Conservation (phyloP, 192 early-diverging fungal species). For the Coemansia asiatica region DNA sequence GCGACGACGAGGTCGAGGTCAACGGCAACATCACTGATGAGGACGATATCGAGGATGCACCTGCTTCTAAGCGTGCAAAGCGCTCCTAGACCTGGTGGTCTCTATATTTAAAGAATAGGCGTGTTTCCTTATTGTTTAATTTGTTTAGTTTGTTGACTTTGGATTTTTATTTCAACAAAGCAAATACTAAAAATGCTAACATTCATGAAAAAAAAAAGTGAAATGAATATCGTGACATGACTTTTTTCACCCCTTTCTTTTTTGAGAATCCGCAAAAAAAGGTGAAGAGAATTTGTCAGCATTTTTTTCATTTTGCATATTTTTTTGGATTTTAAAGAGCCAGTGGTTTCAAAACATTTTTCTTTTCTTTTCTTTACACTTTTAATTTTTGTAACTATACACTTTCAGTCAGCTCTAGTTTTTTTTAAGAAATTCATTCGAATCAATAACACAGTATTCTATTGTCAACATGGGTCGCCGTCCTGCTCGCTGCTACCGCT, state of each 20-base stretch:
- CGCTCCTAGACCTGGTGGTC: constrained; percentile 9
- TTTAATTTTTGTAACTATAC: background rate
- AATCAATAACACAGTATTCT: background rate
- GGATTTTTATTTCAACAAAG: background rate
- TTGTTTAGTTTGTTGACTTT: background rate
- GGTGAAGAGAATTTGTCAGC: background rate
- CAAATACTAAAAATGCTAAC: too few relatives aligned
- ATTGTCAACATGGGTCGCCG: constrained; percentile 88
- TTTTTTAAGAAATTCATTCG: too few relatives aligned
- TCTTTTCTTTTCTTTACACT: background rate
- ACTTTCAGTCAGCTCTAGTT: too few relatives aligned
- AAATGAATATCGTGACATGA: too few relatives aligned
- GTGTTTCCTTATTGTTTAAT: background rate
- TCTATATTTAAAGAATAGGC: background rate
- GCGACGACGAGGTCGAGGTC: constrained; percentile 28
- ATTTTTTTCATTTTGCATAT: background rate
- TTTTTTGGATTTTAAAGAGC: background rate
- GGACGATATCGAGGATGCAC: constrained; percentile 43
- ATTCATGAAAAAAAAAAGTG: too few relatives aligned
- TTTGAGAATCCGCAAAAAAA: too few relatives aligned
- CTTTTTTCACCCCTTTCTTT: too few relatives aligned
- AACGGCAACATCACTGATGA: constrained; percentile 14
- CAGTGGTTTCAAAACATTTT: background rate
- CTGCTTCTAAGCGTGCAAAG: constrained; percentile 38
- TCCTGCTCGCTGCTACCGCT: constrained; percentile 98